Conservation (phyloP, 805 yeast genomes). For the Nakazawaea laoshanensis region DNA sequence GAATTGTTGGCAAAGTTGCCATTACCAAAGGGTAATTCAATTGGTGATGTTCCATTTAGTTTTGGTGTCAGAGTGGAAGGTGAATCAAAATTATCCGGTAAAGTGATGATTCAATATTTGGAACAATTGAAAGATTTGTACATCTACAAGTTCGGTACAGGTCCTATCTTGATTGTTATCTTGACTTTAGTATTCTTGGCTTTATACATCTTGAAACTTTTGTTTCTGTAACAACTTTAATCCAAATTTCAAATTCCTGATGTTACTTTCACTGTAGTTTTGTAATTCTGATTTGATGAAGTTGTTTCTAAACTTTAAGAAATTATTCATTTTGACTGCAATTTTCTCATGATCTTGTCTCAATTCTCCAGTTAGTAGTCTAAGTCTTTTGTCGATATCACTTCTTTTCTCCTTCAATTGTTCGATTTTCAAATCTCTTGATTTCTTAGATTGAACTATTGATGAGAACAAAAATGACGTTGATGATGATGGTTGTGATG, state of each 20-base stretch:
- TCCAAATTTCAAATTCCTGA: conserved; percentile 19
- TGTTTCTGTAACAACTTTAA: conserved; percentile 4
- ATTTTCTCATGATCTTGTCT: conserved; percentile 45
- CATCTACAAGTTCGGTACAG: conserved; percentile 34
- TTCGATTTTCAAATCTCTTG: conserved; percentile 6
- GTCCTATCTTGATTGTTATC: conserved; percentile 5
- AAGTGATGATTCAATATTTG: conserved; percentile 38
- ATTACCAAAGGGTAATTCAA: conserved; percentile 23
- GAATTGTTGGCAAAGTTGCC: conserved; percentile 39
- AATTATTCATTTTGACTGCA: conserved; percentile 57
- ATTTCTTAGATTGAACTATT: conserved; percentile 7
- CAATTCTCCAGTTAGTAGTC: conserved; percentile 33
- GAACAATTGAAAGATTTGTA: conserved; percentile 38
- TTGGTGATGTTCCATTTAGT: conserved; percentile 41
- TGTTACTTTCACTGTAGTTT: conserved; percentile 21
- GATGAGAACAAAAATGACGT: conserved; percentile 8
- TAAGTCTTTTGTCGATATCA: conserved; percentile 26
- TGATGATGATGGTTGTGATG: conserved; percentile 1
- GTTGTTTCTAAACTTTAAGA: conserved; percentile 39
- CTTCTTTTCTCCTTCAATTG: conserved; percentile 1
- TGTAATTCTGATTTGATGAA: conserved; percentile 30
- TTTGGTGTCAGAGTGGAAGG: conserved; percentile 49
- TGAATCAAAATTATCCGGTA: conserved; percentile 40
- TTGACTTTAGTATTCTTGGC: neutral
- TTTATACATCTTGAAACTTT: conserved; percentile 2